phyloP scores from a whole-genome alignment of 768 basidiomycete genomes.

The Cystobasidium ongulense region DNA sequence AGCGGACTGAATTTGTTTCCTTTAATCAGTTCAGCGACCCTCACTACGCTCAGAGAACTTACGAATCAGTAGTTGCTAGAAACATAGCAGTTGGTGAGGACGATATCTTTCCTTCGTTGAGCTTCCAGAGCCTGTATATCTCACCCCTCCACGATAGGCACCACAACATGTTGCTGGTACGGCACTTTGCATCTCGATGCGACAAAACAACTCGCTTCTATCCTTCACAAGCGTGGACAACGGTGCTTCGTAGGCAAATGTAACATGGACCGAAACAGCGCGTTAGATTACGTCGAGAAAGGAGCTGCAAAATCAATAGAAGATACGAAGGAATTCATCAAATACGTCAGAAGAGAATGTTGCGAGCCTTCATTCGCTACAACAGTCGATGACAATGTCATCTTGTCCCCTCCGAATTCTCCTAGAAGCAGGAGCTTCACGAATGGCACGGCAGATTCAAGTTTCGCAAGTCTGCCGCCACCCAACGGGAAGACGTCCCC shows the following conservation, averaged over 20 bases:
- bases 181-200: constrained; percentile 70
- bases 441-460: neutral
- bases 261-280: constrained; percentile 64
- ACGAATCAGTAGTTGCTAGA: constrained; percentile 62
- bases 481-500: neutral
- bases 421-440: neutral
- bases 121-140: neutral
- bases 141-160: neutral
- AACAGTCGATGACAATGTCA: neutral
- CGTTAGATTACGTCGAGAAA: constrained; percentile 27
- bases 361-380: constrained; percentile 9
- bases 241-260: constrained; percentile 57
- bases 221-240: constrained; percentile 58
- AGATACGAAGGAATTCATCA: constrained; percentile 59
- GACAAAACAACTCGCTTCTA: constrained; percentile 71
- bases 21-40: constrained; percentile 53
- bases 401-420: neutral
- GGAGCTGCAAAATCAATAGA: constrained; percentile 44
- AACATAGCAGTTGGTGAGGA: constrained; percentile 70
- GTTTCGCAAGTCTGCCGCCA: neutral
- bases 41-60: constrained; percentile 61
- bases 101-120: too few species aligned
- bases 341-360: constrained; percentile 53
- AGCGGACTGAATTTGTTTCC: neutral
- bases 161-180: constrained; percentile 47